These are phyloP conservation scores for Epichloe sylvatica DNA, from an alignment of 2,329 filamentous ascomycete species.

Conservation along the genomic window DNA sequence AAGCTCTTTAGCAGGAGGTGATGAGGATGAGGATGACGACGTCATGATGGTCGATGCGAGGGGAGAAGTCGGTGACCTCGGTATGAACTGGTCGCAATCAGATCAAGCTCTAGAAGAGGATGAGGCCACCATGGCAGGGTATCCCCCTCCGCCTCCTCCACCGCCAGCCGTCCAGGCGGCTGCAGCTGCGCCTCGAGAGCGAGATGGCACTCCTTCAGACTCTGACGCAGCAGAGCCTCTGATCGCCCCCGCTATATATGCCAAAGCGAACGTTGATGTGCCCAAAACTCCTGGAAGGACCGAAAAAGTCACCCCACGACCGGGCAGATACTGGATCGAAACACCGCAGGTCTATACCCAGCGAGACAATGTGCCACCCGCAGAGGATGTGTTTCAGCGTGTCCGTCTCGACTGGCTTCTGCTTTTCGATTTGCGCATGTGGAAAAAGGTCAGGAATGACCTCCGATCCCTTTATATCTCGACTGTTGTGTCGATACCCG, in stretches of 20 bases:
- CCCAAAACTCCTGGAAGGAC: constrained; percentile 64
- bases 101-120: constrained; percentile 60
- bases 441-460: constrained; percentile 89
- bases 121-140: constrained; percentile 66
- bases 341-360: constrained; percentile 58
- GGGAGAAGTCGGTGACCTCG: constrained; percentile 30
- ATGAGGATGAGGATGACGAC: constrained; percentile 39
- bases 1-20: constrained; percentile 23
- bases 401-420: constrained; percentile 90
- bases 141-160: constrained; percentile 50
- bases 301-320: constrained; percentile 37
- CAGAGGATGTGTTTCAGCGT: constrained; percentile 80
- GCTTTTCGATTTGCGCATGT: constrained; percentile 84
- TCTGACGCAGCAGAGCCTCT: constrained; percentile 55
- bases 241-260: constrained; percentile 46
- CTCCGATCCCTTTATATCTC: constrained; percentile 89
- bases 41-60: constrained; percentile 44
- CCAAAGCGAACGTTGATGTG: constrained; percentile 55
- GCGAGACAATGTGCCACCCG: constrained; percentile 47
- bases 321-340: constrained; percentile 74
- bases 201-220: constrained; percentile 55
- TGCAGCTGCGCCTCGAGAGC: constrained; percentile 32
- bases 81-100: constrained; percentile 36
- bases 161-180: constrained; percentile 48
- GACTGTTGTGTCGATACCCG: constrained; percentile 85